Conservation (phyloP, 2,329 filamentous ascomycete genomes). For the Alternaria burnsii region DNA sequence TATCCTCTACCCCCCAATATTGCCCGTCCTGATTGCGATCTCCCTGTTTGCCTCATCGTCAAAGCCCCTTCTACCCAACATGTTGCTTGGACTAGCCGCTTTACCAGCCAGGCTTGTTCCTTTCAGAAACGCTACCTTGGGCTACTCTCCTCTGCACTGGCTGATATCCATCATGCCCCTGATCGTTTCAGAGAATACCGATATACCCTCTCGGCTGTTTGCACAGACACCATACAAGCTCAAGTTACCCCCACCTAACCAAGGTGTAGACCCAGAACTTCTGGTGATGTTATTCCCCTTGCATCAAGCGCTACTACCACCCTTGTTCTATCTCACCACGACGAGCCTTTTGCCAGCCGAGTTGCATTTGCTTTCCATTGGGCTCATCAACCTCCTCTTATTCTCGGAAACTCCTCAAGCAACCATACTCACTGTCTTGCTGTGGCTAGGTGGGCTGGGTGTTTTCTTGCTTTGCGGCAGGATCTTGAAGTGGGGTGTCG, state of each 20-base stretch:
- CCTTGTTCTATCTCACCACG: conserved; percentile 82
- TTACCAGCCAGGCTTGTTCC: conserved; percentile 79
- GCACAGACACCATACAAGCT: conserved; percentile 47
- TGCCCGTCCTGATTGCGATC: conserved; percentile 80
- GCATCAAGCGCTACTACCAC: conserved; percentile 77
- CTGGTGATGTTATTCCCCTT: conserved; percentile 79
- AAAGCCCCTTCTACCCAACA: conserved; percentile 75
- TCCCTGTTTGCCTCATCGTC: conserved; percentile 72
- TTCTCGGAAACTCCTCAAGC: conserved; percentile 71
- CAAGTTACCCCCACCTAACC: conserved; percentile 39
- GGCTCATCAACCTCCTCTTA: conserved; percentile 81
- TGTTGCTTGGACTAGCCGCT: conserved; percentile 81
- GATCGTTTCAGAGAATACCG: conserved; percentile 59
- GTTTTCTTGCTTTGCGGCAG: conserved; percentile 76
- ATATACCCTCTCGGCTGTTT: conserved; percentile 46
- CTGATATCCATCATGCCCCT: conserved; percentile 75
- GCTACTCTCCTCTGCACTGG: conserved; percentile 80
- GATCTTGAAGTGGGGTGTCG: conserved; percentile 83
- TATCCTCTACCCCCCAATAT: conserved; percentile 81
- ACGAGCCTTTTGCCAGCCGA: conserved; percentile 89
- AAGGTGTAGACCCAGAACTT: conserved; percentile 63
- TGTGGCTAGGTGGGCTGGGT: conserved; percentile 72
- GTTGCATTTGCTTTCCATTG: conserved; percentile 83
- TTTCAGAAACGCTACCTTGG: conserved; percentile 63
- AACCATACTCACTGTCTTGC: conserved; percentile 53